These are phyloP conservation scores for Hordeum marinum DNA, from an alignment of 176 grass and related monocot species.

Conservation along the genomic window DNA sequence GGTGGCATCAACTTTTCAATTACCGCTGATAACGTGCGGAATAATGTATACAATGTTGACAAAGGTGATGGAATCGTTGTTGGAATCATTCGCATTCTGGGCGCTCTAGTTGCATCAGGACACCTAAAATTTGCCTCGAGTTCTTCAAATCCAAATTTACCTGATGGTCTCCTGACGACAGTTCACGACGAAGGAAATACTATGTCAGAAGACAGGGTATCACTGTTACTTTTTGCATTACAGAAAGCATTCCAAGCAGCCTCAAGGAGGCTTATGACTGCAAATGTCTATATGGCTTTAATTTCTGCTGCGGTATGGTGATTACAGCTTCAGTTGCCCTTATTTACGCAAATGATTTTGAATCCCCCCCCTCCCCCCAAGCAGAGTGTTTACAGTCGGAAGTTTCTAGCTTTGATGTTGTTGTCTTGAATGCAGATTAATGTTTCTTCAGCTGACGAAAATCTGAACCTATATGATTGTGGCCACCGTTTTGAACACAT, in stretches of 20 bases:
- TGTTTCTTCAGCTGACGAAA: conserved; percentile 81
- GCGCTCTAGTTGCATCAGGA: conserved; percentile 78
- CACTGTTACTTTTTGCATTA: conserved; percentile 87
- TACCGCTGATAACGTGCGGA: conserved; percentile 81
- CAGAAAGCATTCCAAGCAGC: conserved; percentile 93
- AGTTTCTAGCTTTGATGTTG: not conserved
- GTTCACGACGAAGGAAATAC: conserved; percentile 70
- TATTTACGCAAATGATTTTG: not conserved
- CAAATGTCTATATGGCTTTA: conserved; percentile 87
- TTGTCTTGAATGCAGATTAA: conserved; percentile 63
- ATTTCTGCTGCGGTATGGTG: conserved; percentile 77
- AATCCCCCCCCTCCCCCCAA: no score
- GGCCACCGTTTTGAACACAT: conserved; percentile 93
- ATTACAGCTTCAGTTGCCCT: not conserved
- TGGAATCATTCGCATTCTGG: conserved; percentile 88
- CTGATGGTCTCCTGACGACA: conserved; percentile 42
- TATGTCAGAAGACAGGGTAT: conserved; percentile 73
- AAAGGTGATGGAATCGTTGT: conserved; percentile 88
- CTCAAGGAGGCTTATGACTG: conserved; percentile 79
- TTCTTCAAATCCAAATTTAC: conserved; percentile 37
- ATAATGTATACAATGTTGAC: conserved; percentile 93
- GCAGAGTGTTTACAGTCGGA: not conserved
- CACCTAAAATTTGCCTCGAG: conserved; percentile 65
- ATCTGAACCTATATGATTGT: conserved; percentile 89
- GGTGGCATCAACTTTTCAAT: conserved; percentile 85